Evolutionary conservation across 495 filamentous ascomycete genomes (phyloP), one percentile per base, ranked within the genome.

Genomic region (Aspergillus incahuasiensis): DNA sequence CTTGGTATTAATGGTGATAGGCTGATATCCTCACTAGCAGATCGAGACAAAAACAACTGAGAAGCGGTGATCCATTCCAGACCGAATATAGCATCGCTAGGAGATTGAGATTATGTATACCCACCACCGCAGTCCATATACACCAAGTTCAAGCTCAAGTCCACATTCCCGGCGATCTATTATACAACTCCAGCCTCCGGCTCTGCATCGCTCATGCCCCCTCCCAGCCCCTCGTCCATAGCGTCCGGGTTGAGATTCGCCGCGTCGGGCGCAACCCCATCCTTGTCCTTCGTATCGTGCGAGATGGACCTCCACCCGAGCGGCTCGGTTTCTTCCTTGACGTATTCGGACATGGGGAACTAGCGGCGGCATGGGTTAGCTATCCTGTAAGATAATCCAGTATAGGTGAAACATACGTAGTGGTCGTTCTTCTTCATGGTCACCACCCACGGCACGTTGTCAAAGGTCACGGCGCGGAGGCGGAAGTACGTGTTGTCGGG

Each of bases 341-440:
- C 80, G 68, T 89, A 91, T 69, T 95, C 90, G 67, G 90, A 87
- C 56, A 89, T 92, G 11, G 90, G 89, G 80, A 95, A 95, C 74
- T 77, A 47, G 8, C 25, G 8, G 20, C 11, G 19, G 54, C 9
- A 48, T 42, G 13, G 8, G 22, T 50, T 18, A 21, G 32, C 7
- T 34, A 0, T 21, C 12, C 45, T 39, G 45, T 35, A 5, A 40
- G 11, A 19, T 44, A 4, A 24, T 22, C 2, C 21, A 51, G 12
- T 7, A 9, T 19, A 43, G 28, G 6, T n/a, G n/a, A n/a, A n/a
- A 66, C 76, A 69, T 63, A 83, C 80, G 67, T 99, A 99, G 71
- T 99, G 94, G 69, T 99, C 95, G 68, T 95, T 95, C 84, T 99
- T 99, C 84, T 99, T 99, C 86, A 99, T 97, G 22, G 92, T 97